Base-by-base conservation (phyloP, 2,329 filamentous ascomycete genomes). In the Lomentospora prolificans region DNA sequence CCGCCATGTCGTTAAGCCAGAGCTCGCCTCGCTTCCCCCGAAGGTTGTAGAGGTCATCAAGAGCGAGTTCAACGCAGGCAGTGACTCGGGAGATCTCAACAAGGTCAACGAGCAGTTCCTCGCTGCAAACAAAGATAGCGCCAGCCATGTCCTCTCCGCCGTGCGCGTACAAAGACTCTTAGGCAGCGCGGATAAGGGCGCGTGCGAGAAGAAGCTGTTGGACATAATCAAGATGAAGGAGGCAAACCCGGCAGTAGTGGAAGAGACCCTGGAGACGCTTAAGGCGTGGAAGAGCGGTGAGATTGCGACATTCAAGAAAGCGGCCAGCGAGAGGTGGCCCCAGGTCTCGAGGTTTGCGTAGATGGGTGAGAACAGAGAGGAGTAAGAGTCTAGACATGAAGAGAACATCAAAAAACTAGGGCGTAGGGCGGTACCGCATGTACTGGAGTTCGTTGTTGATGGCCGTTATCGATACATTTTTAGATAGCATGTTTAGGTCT, bases 31-130 rank as follows among this genome's bases (percentile, higher is more conserved):
- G n/a, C 73, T 90, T 19, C 73, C 83, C 0, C 69, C 81, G 22
- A 81, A 88, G 69, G 80, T 87, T 19, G 75, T 80, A 52, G 81
- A 90, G 61, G 81, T 89, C 50, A 73, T 96, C 61, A 83, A 85
- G 58, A 71, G 80, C 2, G 83, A 85, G 60, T 88, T 91, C 62
- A 48, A 55, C 12, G 48, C 50, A 4, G 30, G 53, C 22, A n/a
- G 27, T 5, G 71, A 79, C 8, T 78, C 79, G 28, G 70, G 75
- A 19, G 77, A 85, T 53, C 75, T 89, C 46, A 72, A 77, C 51
- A 74, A 81, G 61, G 80, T 78, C 71, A 92, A 91, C 68, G 74
- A 84, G 39, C 77, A 81, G 22, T 92, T 84, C 68, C 69, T 84
- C 17, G 67, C 76, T 44, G 75, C 79, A 61, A 78, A 92, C 72